Percentiles rank a stretch among this genome's conserved stretches.
Evolutionary conservation across 352 stramenopile species (phyloP).

Genomic region (Phytophthora macrochlamydospora): DNA sequence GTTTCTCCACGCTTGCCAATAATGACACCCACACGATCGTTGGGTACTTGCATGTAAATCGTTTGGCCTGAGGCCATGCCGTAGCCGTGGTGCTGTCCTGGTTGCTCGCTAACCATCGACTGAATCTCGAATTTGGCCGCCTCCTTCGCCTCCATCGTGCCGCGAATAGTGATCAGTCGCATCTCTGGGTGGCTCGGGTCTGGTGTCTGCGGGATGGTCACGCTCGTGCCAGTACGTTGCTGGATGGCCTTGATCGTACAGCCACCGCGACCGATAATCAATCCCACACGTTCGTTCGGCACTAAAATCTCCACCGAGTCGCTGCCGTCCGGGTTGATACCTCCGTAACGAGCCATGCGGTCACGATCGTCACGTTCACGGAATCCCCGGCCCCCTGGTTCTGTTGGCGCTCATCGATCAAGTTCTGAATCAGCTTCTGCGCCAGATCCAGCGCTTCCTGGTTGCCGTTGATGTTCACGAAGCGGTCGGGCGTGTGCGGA

Average conservation of each 20-base stretch:
- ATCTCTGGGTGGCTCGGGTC: constrained; percentile 92
- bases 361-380: constrained; percentile 69
- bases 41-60: constrained; percentile 91
- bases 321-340: constrained; percentile 67
- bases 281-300: constrained; percentile 97
- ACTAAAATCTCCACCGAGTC: constrained; percentile 87
- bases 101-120: constrained; percentile 75
- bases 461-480: constrained; percentile 77
- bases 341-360: constrained; percentile 65
- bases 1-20: constrained; percentile 92
- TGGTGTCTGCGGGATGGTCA: constrained; percentile 95
- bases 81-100: constrained; percentile 41
- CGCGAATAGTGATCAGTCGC: constrained; percentile 96
- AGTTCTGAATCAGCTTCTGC: constrained; percentile 80
- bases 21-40: constrained; percentile 91
- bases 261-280: constrained; percentile 98
- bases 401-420: constrained; percentile 75
- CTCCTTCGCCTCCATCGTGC: constrained; percentile 87
- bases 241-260: constrained; percentile 98
- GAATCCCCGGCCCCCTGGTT: constrained; percentile 49
- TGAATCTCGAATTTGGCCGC: constrained; percentile 84
- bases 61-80: constrained; percentile 43
- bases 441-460: constrained; percentile 67
- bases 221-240: constrained; percentile 94
- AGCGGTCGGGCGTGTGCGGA: constrained; percentile 56